These are phyloP conservation scores for Leishmania martiniquensis DNA, from an alignment of 208 protist species.

Conservation along the genomic window DNA sequence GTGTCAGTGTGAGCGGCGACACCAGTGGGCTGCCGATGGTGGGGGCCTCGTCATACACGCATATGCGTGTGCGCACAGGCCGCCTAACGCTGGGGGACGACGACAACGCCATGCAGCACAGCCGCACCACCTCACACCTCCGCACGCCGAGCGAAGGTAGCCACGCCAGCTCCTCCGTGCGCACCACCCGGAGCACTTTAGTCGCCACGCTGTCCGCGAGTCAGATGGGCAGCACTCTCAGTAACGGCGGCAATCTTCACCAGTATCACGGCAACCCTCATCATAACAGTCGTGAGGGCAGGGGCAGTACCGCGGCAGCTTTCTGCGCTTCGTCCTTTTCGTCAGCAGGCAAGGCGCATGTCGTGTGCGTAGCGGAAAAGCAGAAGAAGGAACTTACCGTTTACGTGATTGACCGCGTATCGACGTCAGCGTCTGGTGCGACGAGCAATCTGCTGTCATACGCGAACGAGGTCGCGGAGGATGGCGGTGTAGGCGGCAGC, in stretches of 20 bases:
- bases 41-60: neutral
- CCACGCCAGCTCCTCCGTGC: conserved; percentile 7
- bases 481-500: neutral
- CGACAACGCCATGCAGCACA: conserved; percentile 1
- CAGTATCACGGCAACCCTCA: neutral
- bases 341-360: conserved; percentile 5
- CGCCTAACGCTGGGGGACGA: conserved; percentile 1
- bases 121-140: conserved; percentile 16
- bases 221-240: neutral
- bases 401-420: conserved; percentile 30
- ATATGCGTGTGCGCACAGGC: neutral
- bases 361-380: conserved; percentile 31
- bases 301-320: neutral
- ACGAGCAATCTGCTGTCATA: neutral
- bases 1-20: neutral
- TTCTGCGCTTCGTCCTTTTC: neutral
- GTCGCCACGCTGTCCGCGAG: neutral
- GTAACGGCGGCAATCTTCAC: neutral
- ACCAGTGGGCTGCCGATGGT: neutral
- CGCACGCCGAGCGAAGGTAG: conserved; percentile 28
- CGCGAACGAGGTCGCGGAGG: neutral
- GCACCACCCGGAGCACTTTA: conserved; percentile 11
- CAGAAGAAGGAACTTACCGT: conserved; percentile 31
- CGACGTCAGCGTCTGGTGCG: conserved; percentile 7
- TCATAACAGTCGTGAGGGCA: neutral